phyloP scores from a whole-genome alignment of 176 grass and related monocot genomes.

The Triticum dicoccoides region DNA sequence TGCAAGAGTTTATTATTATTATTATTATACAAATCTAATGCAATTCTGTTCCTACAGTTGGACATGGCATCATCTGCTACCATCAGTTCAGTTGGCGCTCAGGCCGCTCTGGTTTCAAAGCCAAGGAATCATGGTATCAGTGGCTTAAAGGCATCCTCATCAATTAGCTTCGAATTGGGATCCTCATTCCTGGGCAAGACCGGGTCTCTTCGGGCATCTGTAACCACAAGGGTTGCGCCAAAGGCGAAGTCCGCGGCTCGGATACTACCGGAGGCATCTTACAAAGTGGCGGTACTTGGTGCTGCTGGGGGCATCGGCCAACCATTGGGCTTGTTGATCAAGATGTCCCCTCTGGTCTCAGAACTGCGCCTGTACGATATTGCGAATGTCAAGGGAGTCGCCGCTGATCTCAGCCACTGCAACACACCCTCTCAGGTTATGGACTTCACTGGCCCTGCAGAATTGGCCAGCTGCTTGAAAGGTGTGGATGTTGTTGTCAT shows the following conservation, averaged over 20 bases:
- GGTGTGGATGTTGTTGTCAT: slow-evolving; percentile 76
- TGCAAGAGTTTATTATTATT: background rate
- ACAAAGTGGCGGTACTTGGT: slow-evolving; percentile 78
- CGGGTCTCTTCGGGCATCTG: slow-evolving; percentile 25
- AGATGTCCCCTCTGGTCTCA: slow-evolving; percentile 86
- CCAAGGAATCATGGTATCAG: slow-evolving; percentile 22
- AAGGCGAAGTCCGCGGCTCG: slow-evolving; percentile 43
- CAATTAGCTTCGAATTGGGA: slow-evolving; percentile 11
- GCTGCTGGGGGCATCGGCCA: slow-evolving; percentile 86
- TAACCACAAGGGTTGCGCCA: slow-evolving; percentile 39
- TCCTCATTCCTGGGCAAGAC: slow-evolving; percentile 38
- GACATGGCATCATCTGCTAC: slow-evolving; percentile 34
- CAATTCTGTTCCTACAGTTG: slow-evolving; percentile 5
- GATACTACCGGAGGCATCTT: slow-evolving; percentile 53
- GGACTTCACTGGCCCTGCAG: slow-evolving; percentile 63
- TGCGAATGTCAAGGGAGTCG: slow-evolving; percentile 89
- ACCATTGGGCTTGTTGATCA: slow-evolving; percentile 62
- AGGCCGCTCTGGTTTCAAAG: slow-evolving; percentile 39
- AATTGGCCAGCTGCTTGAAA: slow-evolving; percentile 70
- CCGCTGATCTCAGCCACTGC: slow-evolving; percentile 86
- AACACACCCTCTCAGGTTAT: slow-evolving; percentile 68
- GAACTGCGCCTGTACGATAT: slow-evolving; percentile 78
- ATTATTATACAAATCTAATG: background rate
- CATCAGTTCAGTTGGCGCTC: slow-evolving; percentile 32
- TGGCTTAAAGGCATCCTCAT: slow-evolving; percentile 36